A percentile compares a stretch with the other conserved stretches of the same genome.
phyloP scores from a whole-genome alignment of 768 basidiomycete species.

The Collybia nuda region DNA sequence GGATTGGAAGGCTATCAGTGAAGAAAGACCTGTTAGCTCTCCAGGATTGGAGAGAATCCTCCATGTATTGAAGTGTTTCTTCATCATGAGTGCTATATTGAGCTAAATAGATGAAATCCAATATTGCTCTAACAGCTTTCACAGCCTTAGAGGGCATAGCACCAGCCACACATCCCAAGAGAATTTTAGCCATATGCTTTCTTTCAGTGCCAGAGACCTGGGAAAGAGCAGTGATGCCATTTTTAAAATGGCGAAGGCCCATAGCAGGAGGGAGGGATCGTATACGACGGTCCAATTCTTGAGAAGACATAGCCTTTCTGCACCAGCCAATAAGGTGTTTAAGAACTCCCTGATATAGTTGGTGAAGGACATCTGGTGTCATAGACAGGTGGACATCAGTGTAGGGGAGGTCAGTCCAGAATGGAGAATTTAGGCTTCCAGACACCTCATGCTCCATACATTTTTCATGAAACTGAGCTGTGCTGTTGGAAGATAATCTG shows the following conservation, averaged over 20 bases:
- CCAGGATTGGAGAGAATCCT: too few relatives aligned
- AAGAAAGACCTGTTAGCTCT: constrained; percentile 29
- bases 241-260: constrained; percentile 37
- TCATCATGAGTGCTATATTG: constrained; percentile 26
- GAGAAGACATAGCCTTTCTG: background rate
- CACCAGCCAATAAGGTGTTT: background rate
- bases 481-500: constrained; percentile 19
- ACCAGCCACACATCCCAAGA: constrained; percentile 29
- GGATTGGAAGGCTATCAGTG: constrained; percentile 15
- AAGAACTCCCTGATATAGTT: constrained; percentile 25
- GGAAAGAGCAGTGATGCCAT: constrained; percentile 36
- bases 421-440: background rate
- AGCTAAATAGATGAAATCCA: constrained; percentile 37
- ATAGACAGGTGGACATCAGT: background rate
- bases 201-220: constrained; percentile 46
- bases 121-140: constrained; percentile 18
- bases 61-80: too few relatives aligned
- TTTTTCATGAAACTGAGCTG: too few relatives aligned
- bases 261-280: background rate
- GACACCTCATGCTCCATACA: constrained; percentile 1
- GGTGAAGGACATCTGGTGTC: background rate
- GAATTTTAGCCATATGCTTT: constrained; percentile 35
- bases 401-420: background rate
- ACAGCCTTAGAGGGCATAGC: constrained; percentile 17
- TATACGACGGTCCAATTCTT: background rate